These are phyloP conservation scores for Talaromyces sp. DNA, from an alignment of 2,329 filamentous ascomycete genomes.

Conservation along the genomic window DNA sequence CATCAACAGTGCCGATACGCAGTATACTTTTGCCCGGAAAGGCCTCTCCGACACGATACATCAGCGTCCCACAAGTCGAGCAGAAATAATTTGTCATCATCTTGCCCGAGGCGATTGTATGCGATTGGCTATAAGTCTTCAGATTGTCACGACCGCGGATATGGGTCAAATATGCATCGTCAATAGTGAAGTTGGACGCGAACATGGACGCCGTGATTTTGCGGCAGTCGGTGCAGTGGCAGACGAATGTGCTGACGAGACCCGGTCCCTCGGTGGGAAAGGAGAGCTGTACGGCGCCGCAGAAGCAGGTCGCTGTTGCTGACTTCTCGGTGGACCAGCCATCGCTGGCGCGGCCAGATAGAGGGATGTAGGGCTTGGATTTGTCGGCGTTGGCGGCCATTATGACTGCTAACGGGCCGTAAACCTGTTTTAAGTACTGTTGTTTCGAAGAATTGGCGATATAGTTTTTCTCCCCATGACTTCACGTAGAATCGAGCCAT, in stretches of 20 bases:
- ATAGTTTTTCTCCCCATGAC: not conserved
- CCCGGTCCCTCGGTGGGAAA: constrained; percentile 9
- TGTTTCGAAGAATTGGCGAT: not conserved
- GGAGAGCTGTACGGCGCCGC: constrained; percentile 14
- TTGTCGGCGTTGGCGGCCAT: constrained; percentile 8
- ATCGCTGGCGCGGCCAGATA: not conserved
- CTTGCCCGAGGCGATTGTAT: constrained; percentile 47
- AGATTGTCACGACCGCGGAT: constrained; percentile 53
- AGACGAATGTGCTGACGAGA: constrained; percentile 53
- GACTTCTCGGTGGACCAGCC: not conserved
- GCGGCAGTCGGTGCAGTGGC: constrained; percentile 59
- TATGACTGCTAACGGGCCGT: too few species aligned
- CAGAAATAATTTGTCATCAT: constrained; percentile 63
- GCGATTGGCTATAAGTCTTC: constrained; percentile 43
- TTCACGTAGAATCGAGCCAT: not conserved
- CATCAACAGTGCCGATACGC: constrained; percentile 60
- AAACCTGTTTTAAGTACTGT: not conserved
- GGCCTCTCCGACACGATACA: constrained; percentile 52
- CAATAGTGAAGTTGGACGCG: constrained; percentile 55
- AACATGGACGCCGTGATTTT: constrained; percentile 63
- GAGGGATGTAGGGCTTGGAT: constrained; percentile 7
- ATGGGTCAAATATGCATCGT: constrained; percentile 46
- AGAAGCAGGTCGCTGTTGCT: constrained; percentile 16
- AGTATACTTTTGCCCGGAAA: constrained; percentile 50
- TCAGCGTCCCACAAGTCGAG: constrained; percentile 55